These are phyloP conservation scores for Neohortaea acidophila DNA, from an alignment of 495 filamentous ascomycete species.

Conservation along the genomic window DNA sequence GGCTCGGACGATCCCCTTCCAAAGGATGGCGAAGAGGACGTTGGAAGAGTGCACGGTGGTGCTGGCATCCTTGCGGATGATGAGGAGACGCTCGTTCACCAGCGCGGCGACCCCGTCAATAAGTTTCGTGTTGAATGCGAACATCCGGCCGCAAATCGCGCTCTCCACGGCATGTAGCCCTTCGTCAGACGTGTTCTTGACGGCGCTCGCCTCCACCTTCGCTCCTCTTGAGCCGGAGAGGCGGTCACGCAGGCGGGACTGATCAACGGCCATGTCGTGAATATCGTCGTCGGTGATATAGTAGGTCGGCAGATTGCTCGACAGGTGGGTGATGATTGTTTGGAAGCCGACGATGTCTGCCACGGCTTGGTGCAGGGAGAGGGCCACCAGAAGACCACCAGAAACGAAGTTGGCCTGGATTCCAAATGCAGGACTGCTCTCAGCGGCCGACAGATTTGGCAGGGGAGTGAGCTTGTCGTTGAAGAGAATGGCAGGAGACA, in stretches of 20 bases:
- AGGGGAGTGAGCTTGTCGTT: not conserved
- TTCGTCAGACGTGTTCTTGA: not conserved
- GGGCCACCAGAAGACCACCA: not conserved
- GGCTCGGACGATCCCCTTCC: conserved; percentile 3
- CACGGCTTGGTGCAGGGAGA: not conserved
- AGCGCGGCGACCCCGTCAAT: not conserved
- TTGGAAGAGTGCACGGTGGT: not conserved
- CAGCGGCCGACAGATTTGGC: not conserved
- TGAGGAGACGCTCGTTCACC: conserved; percentile 2
- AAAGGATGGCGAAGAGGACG: conserved; percentile 4
- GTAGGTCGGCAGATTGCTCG: not conserved
- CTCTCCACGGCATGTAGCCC: not conserved
- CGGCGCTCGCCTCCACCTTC: not conserved
- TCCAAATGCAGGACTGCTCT: not conserved
- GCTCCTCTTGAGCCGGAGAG: not conserved
- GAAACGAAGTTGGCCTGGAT: not conserved
- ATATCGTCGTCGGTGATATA: not conserved
- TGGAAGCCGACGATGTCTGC: not conserved
- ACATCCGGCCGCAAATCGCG: not conserved
- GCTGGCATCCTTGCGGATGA: not conserved
- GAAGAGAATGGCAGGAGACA: not conserved
- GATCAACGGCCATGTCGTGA: not conserved
- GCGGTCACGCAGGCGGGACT: not conserved
- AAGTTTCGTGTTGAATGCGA: not conserved
- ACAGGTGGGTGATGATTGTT: not conserved